Base-by-base conservation (phyloP, 2,329 filamentous ascomycete genomes). In the Colletotrichum incanum region DNA sequence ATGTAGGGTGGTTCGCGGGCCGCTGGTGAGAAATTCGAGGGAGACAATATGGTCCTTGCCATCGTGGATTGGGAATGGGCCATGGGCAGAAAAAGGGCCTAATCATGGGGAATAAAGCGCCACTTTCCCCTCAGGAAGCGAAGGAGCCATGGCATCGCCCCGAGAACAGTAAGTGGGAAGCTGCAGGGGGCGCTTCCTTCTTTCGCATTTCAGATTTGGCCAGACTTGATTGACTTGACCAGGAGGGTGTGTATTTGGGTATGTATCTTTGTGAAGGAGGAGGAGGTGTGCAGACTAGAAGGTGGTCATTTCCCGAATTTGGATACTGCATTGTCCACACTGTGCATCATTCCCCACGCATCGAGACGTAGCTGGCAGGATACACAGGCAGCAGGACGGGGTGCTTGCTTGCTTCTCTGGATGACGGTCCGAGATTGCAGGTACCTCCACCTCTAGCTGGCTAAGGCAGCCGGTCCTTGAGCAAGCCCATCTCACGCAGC, bases 121-220 rank as follows among this genome's bases (percentile, higher is more conserved):
- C 58, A 64, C 59, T 45, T 43, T 54, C 61, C n/a, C 45, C 54
- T 72, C 65, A 69, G 39, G 26, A 61, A 47, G 50, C 37, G 28
- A 23, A 31, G 28, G 9, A 39, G 45, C 18, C 58, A 31, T 45
- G 43, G 58, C 12, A 60, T 60, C n/a, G 26, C n/a, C 31, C n/a
- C 11, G 59, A 23, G 45, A 3, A 26, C 34, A 43, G 31, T 49
- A 26, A 12, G 45, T 47, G 16, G 59, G 16, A 62, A 31, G 45
- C 59, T 62, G 45, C 45, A 62, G 45, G 43, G 59, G 31, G 59
- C n/a, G 28, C n/a, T 49, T 59, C 37, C n/a, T 49, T 59, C 37
- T 26, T 37, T 39, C 43, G 11, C 18, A 60, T n/a, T n/a, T 20
- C 26, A 45, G 56, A n/a, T 16, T 39, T 23, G 34, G 54, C 54